Evolutionary conservation across 345 rosid species (phyloP).

Genomic region (Eucalyptus regnans): DNA sequence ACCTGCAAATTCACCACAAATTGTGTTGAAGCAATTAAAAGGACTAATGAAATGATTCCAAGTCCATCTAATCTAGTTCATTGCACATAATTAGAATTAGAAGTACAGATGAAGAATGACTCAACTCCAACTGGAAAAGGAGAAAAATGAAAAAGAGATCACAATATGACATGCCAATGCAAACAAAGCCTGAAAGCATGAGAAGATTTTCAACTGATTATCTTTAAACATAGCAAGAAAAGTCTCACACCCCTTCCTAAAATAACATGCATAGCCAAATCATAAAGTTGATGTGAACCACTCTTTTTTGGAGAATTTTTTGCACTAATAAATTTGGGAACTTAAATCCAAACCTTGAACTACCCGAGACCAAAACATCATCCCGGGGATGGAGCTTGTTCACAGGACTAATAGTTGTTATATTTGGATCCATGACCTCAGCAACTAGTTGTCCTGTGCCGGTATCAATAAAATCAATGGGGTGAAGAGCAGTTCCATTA

Average conservation of each 20-base stretch:
- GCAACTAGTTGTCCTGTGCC: slow-evolving; percentile 86
- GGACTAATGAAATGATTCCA: not conserved
- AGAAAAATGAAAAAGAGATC: not conserved
- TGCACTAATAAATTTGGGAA: not conserved
- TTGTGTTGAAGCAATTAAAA: not conserved
- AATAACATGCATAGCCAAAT: not conserved
- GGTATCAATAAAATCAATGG: slow-evolving; percentile 80
- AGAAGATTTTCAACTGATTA: not conserved
- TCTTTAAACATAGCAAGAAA: not conserved
- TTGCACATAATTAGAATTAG: not conserved
- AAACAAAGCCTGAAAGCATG: not conserved
- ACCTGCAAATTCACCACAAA: slow-evolving; percentile 29
- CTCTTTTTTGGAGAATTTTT: not conserved
- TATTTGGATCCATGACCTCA: slow-evolving; percentile 91
- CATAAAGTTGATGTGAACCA: not conserved
- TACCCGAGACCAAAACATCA: slow-evolving; percentile 90
- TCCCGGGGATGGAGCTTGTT: slow-evolving; percentile 91
- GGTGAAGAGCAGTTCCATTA: slow-evolving; percentile 84
- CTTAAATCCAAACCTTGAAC: slow-evolving; percentile 55
- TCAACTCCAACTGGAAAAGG: not conserved
- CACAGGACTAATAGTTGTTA: slow-evolving; percentile 88
- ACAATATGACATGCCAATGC: not conserved
- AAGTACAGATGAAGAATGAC: not conserved
- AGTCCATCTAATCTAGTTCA: not conserved
- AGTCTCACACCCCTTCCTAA: not conserved